Percentiles rank a stretch among this genome's conserved stretches.
phyloP scores from a whole-genome alignment of 1,284 basidiomycete genomes.

The Cutaneotrichosporon sp. region DNA sequence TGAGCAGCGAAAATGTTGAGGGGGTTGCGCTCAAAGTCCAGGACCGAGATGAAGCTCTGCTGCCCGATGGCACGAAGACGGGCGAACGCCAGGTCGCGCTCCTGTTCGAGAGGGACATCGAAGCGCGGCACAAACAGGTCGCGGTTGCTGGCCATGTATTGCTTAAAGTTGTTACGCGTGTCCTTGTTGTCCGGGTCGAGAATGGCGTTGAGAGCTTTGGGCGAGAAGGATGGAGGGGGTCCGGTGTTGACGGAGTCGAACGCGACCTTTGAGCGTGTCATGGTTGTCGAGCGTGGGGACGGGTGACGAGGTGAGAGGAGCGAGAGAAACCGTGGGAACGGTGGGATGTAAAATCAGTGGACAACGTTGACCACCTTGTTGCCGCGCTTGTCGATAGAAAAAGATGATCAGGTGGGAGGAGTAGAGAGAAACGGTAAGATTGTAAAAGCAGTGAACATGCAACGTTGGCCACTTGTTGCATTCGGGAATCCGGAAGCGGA shows the following conservation, averaged over 20 bases:
- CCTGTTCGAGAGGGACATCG: slow-evolving; percentile 14
- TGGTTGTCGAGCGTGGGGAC: no score
- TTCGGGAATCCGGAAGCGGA: no score
- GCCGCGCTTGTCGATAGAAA: no score
- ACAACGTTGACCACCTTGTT: no score
- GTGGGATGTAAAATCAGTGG: no score
- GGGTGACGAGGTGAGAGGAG: no score
- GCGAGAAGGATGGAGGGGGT: slow-evolving; percentile 5
- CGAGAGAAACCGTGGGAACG: no score
- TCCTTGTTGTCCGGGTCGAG: slow-evolving; percentile 17
- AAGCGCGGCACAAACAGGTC: slow-evolving; percentile 15
- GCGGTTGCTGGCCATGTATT: slow-evolving; percentile 6
- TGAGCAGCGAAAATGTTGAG: slow-evolving; percentile 17
- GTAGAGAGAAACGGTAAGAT: no score
- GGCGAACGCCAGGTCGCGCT: slow-evolving; percentile 10
- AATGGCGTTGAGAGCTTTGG: slow-evolving; percentile 10
- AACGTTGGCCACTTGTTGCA: no score
- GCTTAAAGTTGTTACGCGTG: slow-evolving; percentile 7
- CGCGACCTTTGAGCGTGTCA: slow-evolving; percentile 5
- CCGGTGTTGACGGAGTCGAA: slow-evolving; percentile 7
- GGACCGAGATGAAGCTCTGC: slow-evolving; percentile 6
- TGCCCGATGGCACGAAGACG: slow-evolving; percentile 5
- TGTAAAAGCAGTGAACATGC: no score
- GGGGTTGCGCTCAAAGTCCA: slow-evolving; percentile 17
- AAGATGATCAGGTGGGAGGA: no score